These are phyloP conservation scores for Tylopilus plumbeoviolaceoides DNA, from an alignment of 768 basidiomycete species.

Conservation along the genomic window DNA sequence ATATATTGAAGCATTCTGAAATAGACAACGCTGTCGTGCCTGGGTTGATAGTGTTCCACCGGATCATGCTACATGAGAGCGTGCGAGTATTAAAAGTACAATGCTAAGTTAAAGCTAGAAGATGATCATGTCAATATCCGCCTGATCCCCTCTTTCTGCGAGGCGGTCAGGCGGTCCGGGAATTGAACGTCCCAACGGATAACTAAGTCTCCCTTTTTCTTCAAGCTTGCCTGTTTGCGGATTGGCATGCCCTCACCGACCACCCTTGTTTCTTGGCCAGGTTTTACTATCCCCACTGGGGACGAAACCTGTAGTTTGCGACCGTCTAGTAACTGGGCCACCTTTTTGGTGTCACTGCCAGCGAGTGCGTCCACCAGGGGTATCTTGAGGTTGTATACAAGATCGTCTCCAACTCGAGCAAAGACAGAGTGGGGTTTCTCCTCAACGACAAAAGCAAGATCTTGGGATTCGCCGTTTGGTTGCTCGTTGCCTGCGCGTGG, in stretches of 20 bases:
- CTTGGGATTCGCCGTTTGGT: constrained; percentile 63
- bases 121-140: constrained; percentile 50
- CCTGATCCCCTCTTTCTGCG: constrained; percentile 78
- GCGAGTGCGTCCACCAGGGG: constrained; percentile 82
- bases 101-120: constrained; percentile 6
- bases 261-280: constrained; percentile 68
- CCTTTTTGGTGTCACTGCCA: constrained; percentile 49
- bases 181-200: constrained; percentile 83
- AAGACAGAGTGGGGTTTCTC: constrained; percentile 85
- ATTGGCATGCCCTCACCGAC: constrained; percentile 89
- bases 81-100: constrained; percentile 11
- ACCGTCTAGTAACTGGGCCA: constrained; percentile 75
- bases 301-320: constrained; percentile 64
- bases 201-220: constrained; percentile 79
- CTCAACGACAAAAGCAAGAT: constrained; percentile 96
- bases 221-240: constrained; percentile 66
- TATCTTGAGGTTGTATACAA: constrained; percentile 56
- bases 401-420: constrained; percentile 77
- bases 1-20: background rate
- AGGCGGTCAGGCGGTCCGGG: constrained; percentile 67
- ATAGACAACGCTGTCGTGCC: background rate
- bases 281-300: constrained; percentile 69
- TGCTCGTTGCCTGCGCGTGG: constrained; percentile 82
- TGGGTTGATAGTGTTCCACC: background rate
- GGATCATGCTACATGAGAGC: constrained; percentile 2